phyloP scores from a whole-genome alignment of 2,329 filamentous ascomycete species.

The Endothia cerciana region DNA sequence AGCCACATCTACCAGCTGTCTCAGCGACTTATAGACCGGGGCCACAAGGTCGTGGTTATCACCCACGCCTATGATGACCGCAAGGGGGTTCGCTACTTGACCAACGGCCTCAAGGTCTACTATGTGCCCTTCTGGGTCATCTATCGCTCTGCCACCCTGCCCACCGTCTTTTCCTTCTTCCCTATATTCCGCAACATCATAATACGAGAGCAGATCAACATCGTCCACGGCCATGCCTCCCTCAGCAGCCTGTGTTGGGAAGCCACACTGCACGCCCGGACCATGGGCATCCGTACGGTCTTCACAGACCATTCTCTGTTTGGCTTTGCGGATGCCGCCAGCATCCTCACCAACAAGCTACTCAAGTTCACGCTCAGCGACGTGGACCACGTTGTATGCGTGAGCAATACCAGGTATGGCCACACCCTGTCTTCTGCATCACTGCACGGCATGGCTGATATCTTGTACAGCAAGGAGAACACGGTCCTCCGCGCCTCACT shows the following conservation, averaged over 20 bases:
- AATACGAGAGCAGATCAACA: slow-evolving; percentile 91
- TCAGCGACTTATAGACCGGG: slow-evolving; percentile 93
- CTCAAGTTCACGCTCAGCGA: slow-evolving; percentile 96
- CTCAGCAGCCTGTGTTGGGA: slow-evolving; percentile 93
- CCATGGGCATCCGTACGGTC: slow-evolving; percentile 93
- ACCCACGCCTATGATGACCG: slow-evolving; percentile 93
- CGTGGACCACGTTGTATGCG: slow-evolving; percentile 97
- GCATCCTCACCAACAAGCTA: slow-evolving; percentile 95
- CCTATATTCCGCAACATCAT: slow-evolving; percentile 97
- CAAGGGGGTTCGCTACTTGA: slow-evolving; percentile 91
- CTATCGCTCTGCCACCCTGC: slow-evolving; percentile 90
- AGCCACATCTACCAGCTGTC: slow-evolving; percentile 98
- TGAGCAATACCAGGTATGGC: slow-evolving; percentile 91
- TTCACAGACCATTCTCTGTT: slow-evolving; percentile 98
- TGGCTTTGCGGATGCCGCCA: slow-evolving; percentile 93
- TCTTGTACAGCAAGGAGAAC: slow-evolving; percentile 80
- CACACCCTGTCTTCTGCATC: not conserved
- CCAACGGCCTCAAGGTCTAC: slow-evolving; percentile 97
- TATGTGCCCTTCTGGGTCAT: slow-evolving; percentile 96
- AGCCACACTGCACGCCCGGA: slow-evolving; percentile 89
- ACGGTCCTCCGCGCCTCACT: slow-evolving; percentile 92
- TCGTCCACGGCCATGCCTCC: slow-evolving; percentile 96
- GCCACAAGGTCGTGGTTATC: slow-evolving; percentile 97
- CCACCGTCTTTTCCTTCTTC: slow-evolving; percentile 98
- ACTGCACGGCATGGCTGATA: slow-evolving; percentile 29